Conservation (phyloP, 1,284 basidiomycete species). For the Fomitiporia mediterranea region DNA sequence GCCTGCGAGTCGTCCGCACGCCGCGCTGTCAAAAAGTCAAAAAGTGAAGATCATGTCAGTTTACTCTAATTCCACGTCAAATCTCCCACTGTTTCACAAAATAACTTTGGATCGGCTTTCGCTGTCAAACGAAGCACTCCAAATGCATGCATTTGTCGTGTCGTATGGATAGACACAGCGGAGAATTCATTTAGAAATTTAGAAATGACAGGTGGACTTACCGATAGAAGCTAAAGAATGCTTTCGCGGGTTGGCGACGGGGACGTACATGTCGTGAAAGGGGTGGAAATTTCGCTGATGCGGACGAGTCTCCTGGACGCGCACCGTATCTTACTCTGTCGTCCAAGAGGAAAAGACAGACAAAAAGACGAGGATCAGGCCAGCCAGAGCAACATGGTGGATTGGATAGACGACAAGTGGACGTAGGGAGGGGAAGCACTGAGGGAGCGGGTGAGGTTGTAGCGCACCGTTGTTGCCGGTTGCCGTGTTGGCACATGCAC, state of each 20-base stretch:
- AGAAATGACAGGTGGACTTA: neutral
- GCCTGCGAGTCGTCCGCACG: neutral
- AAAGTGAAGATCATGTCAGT: neutral
- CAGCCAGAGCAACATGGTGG: neutral
- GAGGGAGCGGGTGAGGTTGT: neutral
- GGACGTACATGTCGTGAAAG: neutral
- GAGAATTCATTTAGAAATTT: neutral
- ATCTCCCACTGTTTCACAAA: too few relatives aligned
- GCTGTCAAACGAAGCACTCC: neutral
- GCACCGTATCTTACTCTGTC: neutral
- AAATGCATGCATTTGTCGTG: too few relatives aligned
- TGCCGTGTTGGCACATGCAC: too few relatives aligned
- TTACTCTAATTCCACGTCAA: neutral
- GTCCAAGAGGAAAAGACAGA: neutral
- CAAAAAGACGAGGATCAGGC: neutral
- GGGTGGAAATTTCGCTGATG: constrained; percentile 2
- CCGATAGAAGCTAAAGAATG: neutral
- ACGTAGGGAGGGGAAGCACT: neutral
- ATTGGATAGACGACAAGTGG: too few relatives aligned
- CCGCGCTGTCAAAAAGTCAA: neutral
- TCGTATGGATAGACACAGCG: neutral
- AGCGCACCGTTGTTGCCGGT: neutral
- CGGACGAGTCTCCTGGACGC: constrained; percentile 7
- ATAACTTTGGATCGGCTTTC: neutral
- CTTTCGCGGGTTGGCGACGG: neutral